Evolutionary conservation across 176 grass and related monocot species (phyloP).

Genomic region (Oryza punctata): DNA sequence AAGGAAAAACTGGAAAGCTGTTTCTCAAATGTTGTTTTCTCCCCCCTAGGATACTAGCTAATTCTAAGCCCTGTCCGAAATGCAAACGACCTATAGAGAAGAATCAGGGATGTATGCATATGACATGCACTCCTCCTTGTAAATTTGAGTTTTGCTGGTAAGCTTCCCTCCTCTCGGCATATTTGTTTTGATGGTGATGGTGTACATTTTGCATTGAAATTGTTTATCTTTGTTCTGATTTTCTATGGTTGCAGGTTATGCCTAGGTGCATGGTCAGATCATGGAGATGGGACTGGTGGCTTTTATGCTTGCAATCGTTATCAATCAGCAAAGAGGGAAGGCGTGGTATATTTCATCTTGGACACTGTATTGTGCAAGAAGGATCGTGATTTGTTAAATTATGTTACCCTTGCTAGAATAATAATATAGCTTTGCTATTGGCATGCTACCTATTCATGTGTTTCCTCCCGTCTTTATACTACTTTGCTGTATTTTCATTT

Average conservation of each 20-base stretch:
- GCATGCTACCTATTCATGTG: too few species aligned
- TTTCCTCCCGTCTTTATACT: too few species aligned
- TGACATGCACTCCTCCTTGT: conserved; percentile 94
- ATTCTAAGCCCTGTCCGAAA: conserved; percentile 95
- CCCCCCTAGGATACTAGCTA: conserved; percentile 78
- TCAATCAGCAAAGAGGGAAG: conserved; percentile 77
- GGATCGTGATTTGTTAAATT: too few species aligned
- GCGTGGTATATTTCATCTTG: conserved; percentile 59
- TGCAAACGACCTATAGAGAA: conserved; percentile 97
- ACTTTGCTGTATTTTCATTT: too few species aligned
- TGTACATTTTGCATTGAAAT: conserved; percentile 29
- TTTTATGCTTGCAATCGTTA: conserved; percentile 99
- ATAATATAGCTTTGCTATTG: too few species aligned
- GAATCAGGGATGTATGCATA: conserved; percentile 97
- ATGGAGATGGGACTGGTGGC: conserved; percentile 89
- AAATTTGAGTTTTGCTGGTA: conserved; percentile 99
- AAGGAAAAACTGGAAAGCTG: not conserved
- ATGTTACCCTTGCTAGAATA: too few species aligned
- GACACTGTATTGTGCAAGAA: too few species aligned
- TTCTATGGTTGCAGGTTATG: conserved; percentile 74
- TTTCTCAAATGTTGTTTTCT: not conserved
- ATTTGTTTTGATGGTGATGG: conserved; percentile 10
- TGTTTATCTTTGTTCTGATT: not conserved
- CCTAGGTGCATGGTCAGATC: conserved; percentile 69
- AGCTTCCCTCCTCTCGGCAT: conserved; percentile 8